phyloP scores from a whole-genome alignment of 805 yeast genomes.

The Yarrowia sp. region DNA sequence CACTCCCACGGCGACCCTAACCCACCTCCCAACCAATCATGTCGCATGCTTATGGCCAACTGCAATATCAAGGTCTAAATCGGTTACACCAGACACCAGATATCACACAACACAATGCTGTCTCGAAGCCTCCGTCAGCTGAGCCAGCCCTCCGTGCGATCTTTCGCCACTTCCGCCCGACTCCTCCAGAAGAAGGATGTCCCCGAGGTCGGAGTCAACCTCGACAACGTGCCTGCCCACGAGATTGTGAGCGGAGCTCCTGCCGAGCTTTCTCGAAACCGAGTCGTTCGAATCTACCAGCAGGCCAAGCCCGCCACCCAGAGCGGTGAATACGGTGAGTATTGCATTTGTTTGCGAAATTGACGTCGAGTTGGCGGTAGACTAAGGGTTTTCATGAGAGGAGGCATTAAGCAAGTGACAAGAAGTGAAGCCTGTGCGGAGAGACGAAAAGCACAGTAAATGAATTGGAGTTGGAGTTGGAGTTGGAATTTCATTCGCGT shows the following conservation, averaged over 20 bases:
- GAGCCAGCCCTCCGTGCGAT: conserved; percentile 27
- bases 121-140: conserved; percentile 27
- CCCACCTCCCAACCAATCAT: conserved; percentile 22
- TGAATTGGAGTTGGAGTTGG: too few relatives aligned
- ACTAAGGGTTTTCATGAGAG: too few relatives aligned
- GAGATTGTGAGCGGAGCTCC: conserved; percentile 80
- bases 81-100: conserved; percentile 6
- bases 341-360: background rate
- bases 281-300: conserved; percentile 74
- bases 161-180: conserved; percentile 25
- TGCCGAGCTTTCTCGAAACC: conserved; percentile 51
- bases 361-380: too few relatives aligned
- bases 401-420: too few relatives aligned
- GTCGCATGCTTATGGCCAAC: background rate
- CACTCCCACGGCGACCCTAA: conserved; percentile 3
- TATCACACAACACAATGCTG: conserved; percentile 27
- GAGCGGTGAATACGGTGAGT: conserved; percentile 49
- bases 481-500: too few relatives aligned
- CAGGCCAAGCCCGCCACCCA: conserved; percentile 82
- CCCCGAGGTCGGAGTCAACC: conserved; percentile 20
- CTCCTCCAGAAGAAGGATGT: conserved; percentile 24
- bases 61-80: conserved; percentile 17
- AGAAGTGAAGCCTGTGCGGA: too few relatives aligned
- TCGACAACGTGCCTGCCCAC: conserved; percentile 33
- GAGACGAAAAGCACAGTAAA: too few relatives aligned